Percentiles rank a stretch among this genome's conserved stretches.
Evolutionary conservation across 768 basidiomycete genomes (phyloP).

Genomic region (Lactarius sanguifluus): DNA sequence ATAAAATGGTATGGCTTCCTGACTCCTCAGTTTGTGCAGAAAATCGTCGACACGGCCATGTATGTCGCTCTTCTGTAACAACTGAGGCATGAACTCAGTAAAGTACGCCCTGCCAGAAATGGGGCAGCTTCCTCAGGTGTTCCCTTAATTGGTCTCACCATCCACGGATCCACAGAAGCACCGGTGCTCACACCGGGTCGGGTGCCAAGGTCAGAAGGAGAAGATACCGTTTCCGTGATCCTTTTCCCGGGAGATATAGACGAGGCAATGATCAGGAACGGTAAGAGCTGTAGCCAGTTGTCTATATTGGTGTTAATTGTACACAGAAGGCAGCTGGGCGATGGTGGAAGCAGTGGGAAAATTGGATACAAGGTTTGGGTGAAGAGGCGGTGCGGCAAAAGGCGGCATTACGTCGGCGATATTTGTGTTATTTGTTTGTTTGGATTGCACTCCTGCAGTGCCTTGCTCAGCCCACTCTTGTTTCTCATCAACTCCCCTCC

Average conservation of each 20-base stretch:
- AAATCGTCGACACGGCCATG: constrained; percentile 48
- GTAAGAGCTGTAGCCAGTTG: constrained; percentile 1
- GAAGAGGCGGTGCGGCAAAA: constrained; percentile 7
- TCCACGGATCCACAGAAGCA: constrained; percentile 44
- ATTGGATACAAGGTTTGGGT: constrained; percentile 46
- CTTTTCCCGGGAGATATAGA: constrained; percentile 23
- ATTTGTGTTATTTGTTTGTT: constrained; percentile 4
- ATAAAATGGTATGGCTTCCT: constrained; percentile 64
- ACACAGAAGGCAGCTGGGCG: constrained; percentile 39
- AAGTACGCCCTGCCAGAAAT: constrained; percentile 7
- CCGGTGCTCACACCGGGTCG: constrained; percentile 49
- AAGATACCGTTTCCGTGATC: constrained; percentile 51
- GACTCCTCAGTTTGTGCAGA: constrained; percentile 50
- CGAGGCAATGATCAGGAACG: not conserved
- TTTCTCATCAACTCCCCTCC: constrained; percentile 17
- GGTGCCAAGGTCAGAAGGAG: constrained; percentile 48
- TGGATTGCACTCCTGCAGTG: not conserved
- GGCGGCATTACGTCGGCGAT: not conserved
- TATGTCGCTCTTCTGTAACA: constrained; percentile 34
- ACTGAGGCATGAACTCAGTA: not conserved
- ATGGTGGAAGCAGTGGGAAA: constrained; percentile 46
- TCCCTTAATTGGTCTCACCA: constrained; percentile 46
- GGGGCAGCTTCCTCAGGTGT: constrained; percentile 4
- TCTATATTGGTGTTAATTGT: not conserved
- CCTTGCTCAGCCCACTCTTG: constrained; percentile 18